Percentiles rank a stretch among this genome's conserved stretches.
Conservation (phyloP, 2,329 filamentous ascomycete genomes). For the Aspergillus udagawae region DNA sequence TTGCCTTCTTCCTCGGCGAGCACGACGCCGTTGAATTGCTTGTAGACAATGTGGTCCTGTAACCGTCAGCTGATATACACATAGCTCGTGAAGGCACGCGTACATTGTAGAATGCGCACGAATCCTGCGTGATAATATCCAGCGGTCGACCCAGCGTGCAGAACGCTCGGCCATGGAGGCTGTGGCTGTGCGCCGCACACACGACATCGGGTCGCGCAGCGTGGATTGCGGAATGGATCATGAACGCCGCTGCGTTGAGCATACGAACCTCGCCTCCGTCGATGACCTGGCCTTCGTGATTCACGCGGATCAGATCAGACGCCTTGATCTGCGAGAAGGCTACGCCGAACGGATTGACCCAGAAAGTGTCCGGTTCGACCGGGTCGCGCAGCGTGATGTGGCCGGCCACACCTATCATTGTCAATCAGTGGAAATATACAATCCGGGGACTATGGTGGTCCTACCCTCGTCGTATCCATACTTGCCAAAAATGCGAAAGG, state of each 20-base stretch:
- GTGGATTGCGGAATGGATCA: constrained; percentile 54
- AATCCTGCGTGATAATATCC: constrained; percentile 45
- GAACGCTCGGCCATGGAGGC: constrained; percentile 47
- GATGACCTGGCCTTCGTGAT: constrained; percentile 58
- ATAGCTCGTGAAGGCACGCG: background rate
- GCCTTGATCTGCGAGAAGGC: constrained; percentile 60
- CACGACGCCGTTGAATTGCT: constrained; percentile 52
- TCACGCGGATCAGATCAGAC: constrained; percentile 65
- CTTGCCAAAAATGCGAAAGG: constrained; percentile 57
- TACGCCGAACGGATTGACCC: constrained; percentile 65
- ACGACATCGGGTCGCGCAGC: constrained; percentile 51
- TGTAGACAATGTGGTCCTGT: constrained; percentile 50
- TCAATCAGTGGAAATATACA: background rate
- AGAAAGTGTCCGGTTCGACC: constrained; percentile 57
- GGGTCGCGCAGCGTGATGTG: constrained; percentile 62
- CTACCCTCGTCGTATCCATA: constrained; percentile 51
- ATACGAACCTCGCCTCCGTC: constrained; percentile 53
- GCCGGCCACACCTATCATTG: constrained; percentile 51
- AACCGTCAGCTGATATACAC: background rate
- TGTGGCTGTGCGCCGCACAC: constrained; percentile 54
- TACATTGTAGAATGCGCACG: constrained; percentile 44
- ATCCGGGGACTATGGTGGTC: background rate
- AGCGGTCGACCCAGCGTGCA: constrained; percentile 39
- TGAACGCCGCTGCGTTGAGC: constrained; percentile 48
- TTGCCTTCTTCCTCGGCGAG: constrained; percentile 52